These are phyloP conservation scores for Euptelea pleiosperma DNA, from an alignment of 164 flowering plant genomes.

Conservation along the genomic window DNA sequence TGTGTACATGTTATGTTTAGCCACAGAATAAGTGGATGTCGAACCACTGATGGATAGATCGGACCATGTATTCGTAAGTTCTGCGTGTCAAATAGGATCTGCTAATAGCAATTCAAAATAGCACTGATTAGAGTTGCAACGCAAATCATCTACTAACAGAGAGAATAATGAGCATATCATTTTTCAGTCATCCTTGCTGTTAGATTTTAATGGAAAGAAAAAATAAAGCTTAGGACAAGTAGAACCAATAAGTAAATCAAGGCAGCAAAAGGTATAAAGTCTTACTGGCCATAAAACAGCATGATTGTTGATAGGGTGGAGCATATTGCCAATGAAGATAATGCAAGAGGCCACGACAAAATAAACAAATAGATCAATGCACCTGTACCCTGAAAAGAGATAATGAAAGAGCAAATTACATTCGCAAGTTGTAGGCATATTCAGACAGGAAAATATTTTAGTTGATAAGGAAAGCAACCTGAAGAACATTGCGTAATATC, in stretches of 20 bases:
- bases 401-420: constrained; percentile 16
- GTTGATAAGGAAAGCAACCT: constrained; percentile 44
- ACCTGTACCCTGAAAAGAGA: constrained; percentile 61
- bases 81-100: not conserved
- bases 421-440: constrained; percentile 7
- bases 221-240: not conserved
- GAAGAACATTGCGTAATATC: constrained; percentile 74
- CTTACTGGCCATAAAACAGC: constrained; percentile 78
- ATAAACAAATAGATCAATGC: constrained; percentile 71
- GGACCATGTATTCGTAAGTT: too few species aligned
- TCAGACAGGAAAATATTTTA: not conserved
- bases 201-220: not conserved
- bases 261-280: constrained; percentile 7
- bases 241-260: not conserved
- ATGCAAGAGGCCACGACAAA: constrained; percentile 86
- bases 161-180: not conserved
- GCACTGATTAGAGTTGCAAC: not conserved
- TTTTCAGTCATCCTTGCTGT: too few species aligned
- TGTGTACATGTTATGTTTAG: not conserved
- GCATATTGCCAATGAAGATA: constrained; percentile 68
- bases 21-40: too few species aligned
- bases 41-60: too few species aligned
- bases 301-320: constrained; percentile 46
- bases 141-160: not conserved
- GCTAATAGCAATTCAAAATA: not conserved